Percentiles rank a stretch among this genome's conserved stretches.
Evolutionary conservation across 805 yeast species (phyloP).

Genomic region (Ogataea pini): DNA sequence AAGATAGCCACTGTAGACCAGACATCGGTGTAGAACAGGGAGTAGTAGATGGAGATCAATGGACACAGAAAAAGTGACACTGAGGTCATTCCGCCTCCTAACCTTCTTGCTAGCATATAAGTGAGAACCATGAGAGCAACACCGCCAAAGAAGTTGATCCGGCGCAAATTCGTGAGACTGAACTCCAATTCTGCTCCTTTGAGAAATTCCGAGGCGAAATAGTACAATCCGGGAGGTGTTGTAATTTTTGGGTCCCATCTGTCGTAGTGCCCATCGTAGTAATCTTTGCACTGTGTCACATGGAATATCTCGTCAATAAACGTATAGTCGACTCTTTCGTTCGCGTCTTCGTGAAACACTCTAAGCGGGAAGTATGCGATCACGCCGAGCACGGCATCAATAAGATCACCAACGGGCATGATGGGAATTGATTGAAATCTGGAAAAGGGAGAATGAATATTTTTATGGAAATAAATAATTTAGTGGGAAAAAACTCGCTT

Average conservation of each 20-base stretch:
- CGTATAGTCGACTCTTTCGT: constrained; percentile 30
- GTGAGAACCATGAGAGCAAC: constrained; percentile 37
- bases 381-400: constrained; percentile 17
- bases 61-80: constrained; percentile 58
- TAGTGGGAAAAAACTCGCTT: not conserved
- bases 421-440: not conserved
- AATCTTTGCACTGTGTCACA: constrained; percentile 71
- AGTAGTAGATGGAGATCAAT: constrained; percentile 67
- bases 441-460: not conserved
- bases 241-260: constrained; percentile 89
- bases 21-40: constrained; percentile 87
- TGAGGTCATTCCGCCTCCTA: constrained; percentile 19
- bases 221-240: constrained; percentile 93
- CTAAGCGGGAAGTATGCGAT: constrained; percentile 21
- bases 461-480: not conserved
- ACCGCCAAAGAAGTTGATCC: constrained; percentile 70
- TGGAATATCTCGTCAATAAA: constrained; percentile 85
- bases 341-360: constrained; percentile 23
- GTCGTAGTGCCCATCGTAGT: constrained; percentile 59
- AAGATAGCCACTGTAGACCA: constrained; percentile 81
- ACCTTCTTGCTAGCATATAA: constrained; percentile 17
- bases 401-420: constrained; percentile 11
- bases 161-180: constrained; percentile 45
- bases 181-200: constrained; percentile 34
- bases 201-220: constrained; percentile 42